These are phyloP conservation scores for Kodamaea kaohsiungensis DNA, from an alignment of 805 yeast species.

Conservation along the genomic window DNA sequence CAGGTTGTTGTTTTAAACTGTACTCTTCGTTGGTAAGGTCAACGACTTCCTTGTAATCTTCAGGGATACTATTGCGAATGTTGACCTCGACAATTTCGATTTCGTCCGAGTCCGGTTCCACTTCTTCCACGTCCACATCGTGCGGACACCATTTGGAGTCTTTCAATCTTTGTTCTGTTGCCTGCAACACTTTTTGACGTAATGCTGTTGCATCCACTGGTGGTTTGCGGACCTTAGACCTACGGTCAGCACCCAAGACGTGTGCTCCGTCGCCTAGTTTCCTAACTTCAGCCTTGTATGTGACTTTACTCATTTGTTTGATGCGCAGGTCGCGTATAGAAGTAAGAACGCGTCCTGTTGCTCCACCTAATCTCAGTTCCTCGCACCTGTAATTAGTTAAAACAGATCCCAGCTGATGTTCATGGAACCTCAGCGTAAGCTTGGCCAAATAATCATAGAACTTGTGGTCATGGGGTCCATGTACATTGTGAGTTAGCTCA, in stretches of 20 bases:
- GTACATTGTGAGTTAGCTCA: slow-evolving; percentile 78
- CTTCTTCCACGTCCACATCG: slow-evolving; percentile 22
- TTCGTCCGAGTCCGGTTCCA: slow-evolving; percentile 48
- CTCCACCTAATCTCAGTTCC: slow-evolving; percentile 46
- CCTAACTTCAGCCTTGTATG: slow-evolving; percentile 40
- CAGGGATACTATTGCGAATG: neutral
- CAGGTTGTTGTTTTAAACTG: slow-evolving; percentile 10
- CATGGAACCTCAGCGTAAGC: slow-evolving; percentile 51
- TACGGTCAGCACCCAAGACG: slow-evolving; percentile 2
- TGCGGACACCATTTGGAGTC: slow-evolving; percentile 52
- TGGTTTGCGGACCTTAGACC: slow-evolving; percentile 15
- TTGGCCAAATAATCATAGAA: slow-evolving; percentile 70
- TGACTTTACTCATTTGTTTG: slow-evolving; percentile 40
- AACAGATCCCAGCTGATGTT: slow-evolving; percentile 45
- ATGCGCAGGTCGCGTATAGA: slow-evolving; percentile 39
- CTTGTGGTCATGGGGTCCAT: slow-evolving; percentile 76
- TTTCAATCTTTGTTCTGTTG: slow-evolving; percentile 61
- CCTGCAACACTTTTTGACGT: slow-evolving; percentile 52
- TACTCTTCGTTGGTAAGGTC: slow-evolving; percentile 17
- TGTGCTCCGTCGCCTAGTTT: slow-evolving; percentile 25
- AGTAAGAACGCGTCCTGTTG: slow-evolving; percentile 13
- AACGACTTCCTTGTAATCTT: slow-evolving; percentile 13
- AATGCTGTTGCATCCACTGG: slow-evolving; percentile 17
- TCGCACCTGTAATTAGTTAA: slow-evolving; percentile 52
- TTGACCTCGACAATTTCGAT: slow-evolving; percentile 30